phyloP scores from a whole-genome alignment of 1,284 basidiomycete species.

The Cutaneotrichosporon sp. region DNA sequence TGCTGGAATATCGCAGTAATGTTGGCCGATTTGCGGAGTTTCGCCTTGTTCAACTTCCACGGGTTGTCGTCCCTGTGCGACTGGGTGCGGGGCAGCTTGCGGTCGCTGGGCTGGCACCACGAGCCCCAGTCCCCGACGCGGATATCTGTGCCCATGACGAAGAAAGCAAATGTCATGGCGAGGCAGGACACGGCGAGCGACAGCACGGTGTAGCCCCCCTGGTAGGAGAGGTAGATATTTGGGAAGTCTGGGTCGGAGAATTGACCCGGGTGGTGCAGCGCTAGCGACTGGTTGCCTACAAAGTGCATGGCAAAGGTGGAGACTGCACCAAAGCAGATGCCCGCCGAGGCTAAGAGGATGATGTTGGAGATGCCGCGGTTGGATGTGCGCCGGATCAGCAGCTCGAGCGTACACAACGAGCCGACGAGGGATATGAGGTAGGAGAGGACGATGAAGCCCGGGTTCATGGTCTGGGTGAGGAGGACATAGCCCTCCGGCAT shows the following conservation, averaged over 20 bases:
- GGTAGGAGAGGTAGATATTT: slow-evolving; percentile 45
- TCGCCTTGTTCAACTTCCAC: slow-evolving; percentile 31
- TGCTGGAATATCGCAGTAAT: slow-evolving; percentile 30
- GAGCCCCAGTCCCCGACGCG: slow-evolving; percentile 17
- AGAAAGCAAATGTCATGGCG: slow-evolving; percentile 51
- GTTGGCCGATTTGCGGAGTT: slow-evolving; percentile 17
- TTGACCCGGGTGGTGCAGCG: slow-evolving; percentile 40
- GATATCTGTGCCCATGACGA: slow-evolving; percentile 50
- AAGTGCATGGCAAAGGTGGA: slow-evolving; percentile 51
- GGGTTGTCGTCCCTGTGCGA: slow-evolving; percentile 24
- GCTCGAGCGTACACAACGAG: slow-evolving; percentile 48
- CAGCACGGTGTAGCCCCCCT: slow-evolving; percentile 49
- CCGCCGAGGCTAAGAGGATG: slow-evolving; percentile 45
- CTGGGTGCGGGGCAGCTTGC: slow-evolving; percentile 9
- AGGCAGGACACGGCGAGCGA: slow-evolving; percentile 47
- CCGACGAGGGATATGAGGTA: slow-evolving; percentile 49
- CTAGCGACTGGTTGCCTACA: slow-evolving; percentile 50
- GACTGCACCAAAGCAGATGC: slow-evolving; percentile 49
- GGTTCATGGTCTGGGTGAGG: slow-evolving; percentile 39
- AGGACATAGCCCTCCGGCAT: slow-evolving; percentile 23
- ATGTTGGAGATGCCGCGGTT: slow-evolving; percentile 47
- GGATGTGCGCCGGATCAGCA: slow-evolving; percentile 48
- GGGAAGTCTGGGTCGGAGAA: slow-evolving; percentile 17
- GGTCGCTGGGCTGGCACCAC: slow-evolving; percentile 20
- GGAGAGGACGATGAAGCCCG: slow-evolving; percentile 48